phyloP scores from a whole-genome alignment of 306 rosid species.

The Astragalus membranaceus region DNA sequence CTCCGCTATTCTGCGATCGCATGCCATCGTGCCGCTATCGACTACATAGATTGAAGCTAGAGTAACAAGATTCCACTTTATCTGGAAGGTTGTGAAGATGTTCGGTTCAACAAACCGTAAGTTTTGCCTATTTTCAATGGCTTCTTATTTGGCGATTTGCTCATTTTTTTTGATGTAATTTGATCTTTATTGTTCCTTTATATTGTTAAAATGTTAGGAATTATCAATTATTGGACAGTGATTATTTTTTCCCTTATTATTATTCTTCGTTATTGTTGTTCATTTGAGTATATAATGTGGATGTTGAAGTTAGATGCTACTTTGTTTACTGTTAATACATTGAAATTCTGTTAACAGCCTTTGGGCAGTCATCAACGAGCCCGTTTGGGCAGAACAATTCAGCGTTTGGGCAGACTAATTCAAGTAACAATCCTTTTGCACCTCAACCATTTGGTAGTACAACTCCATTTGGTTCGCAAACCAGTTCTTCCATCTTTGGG shows the following conservation, averaged over 20 bases:
- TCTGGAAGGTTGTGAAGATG: conserved; percentile 33
- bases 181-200: not conserved
- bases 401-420: conserved; percentile 63
- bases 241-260: not conserved
- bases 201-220: not conserved
- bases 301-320: not conserved
- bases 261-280: not conserved
- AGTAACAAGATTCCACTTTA: not conserved
- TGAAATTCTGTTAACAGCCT: conserved; percentile 49
- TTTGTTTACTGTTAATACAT: conserved; percentile 8
- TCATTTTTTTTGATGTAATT: not conserved
- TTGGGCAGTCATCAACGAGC: conserved; percentile 77
- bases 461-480: conserved; percentile 69
- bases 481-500: conserved; percentile 63
- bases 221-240: not conserved
- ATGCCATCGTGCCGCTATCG: no score
- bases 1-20: no score
- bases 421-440: conserved; percentile 69
- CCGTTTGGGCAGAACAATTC: conserved; percentile 60
- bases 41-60: conserved; percentile 4
- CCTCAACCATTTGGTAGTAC: conserved; percentile 76
- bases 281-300: not conserved
- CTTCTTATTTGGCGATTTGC: not conserved
- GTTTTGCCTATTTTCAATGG: conserved; percentile 11
- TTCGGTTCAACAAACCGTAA: conserved; percentile 77